phyloP scores from a whole-genome alignment of 352 stramenopile genomes.

The Blastocystis sp. region DNA sequence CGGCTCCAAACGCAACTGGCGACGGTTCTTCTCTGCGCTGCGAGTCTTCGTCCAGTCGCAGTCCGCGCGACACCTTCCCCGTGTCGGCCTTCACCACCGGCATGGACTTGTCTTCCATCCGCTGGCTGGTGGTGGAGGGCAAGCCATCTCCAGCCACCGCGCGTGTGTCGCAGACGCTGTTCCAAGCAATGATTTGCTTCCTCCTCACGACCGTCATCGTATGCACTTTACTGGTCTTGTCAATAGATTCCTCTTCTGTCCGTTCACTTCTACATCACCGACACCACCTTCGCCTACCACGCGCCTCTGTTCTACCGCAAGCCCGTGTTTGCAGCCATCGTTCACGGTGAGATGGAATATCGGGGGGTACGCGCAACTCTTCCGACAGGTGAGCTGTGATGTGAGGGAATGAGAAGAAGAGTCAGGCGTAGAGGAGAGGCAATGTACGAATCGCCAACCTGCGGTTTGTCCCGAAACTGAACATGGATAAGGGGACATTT shows the following conservation, averaged over 20 bases:
- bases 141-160: not conserved
- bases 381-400: not conserved
- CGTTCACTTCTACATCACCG: slow-evolving; percentile 23
- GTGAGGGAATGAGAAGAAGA: not conserved
- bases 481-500: not conserved
- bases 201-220: not conserved
- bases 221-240: not conserved
- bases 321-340: slow-evolving; percentile 7
- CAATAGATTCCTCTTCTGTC: slow-evolving; percentile 5
- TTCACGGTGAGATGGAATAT: not conserved
- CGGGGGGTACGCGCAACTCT: not conserved
- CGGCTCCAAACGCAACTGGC: slow-evolving; percentile 2
- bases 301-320: slow-evolving; percentile 26
- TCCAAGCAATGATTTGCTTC: not conserved
- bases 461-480: slow-evolving; percentile 10
- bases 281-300: not conserved
- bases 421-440: too few species aligned
- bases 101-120: not conserved
- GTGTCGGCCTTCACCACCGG: not conserved
- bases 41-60: not conserved
- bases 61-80: not conserved
- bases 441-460: not conserved
- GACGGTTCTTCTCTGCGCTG: not conserved
- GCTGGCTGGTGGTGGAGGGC: not conserved
- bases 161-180: not conserved